Evolutionary conservation across 768 basidiomycete species (phyloP).

Genomic region (Leccinum uliginosum): DNA sequence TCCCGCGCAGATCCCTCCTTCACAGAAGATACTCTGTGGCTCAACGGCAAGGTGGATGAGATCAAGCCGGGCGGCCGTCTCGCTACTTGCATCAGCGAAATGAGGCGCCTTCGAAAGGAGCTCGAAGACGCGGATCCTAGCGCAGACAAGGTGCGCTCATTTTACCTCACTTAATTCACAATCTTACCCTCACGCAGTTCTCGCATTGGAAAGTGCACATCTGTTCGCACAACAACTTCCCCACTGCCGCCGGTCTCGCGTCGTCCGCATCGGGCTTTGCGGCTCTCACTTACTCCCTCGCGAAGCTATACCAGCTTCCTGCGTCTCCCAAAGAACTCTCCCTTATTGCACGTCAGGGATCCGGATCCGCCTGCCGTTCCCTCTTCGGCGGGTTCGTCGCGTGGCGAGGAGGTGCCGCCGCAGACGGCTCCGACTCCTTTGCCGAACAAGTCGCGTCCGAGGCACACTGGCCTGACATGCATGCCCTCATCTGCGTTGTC

Average conservation of each 20-base stretch:
- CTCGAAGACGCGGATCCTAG: constrained; percentile 68
- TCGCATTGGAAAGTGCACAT: constrained; percentile 70
- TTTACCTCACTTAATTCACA: background rate
- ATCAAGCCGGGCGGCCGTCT: constrained; percentile 79
- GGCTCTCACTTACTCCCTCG: constrained; percentile 86
- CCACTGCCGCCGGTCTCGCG: constrained; percentile 96
- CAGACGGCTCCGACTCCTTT: constrained; percentile 79
- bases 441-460: constrained; percentile 84
- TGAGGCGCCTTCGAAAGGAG: constrained; percentile 71
- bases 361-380: constrained; percentile 96
- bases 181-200: constrained; percentile 12
- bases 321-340: constrained; percentile 78
- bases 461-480: constrained; percentile 90
- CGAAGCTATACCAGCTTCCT: constrained; percentile 80
- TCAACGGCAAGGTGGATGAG: constrained; percentile 89
- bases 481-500: constrained; percentile 97
- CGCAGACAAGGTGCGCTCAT: constrained; percentile 55
- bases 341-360: constrained; percentile 93
- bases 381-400: constrained; percentile 97
- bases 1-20: constrained; percentile 79
- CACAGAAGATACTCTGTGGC: constrained; percentile 79
- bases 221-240: constrained; percentile 96
- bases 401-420: constrained; percentile 59
- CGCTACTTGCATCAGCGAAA: constrained; percentile 80
- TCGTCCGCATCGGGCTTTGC: constrained; percentile 98